These are phyloP conservation scores for Xerocomus potaroensis DNA, from an alignment of 768 basidiomycete species.

Conservation along the genomic window DNA sequence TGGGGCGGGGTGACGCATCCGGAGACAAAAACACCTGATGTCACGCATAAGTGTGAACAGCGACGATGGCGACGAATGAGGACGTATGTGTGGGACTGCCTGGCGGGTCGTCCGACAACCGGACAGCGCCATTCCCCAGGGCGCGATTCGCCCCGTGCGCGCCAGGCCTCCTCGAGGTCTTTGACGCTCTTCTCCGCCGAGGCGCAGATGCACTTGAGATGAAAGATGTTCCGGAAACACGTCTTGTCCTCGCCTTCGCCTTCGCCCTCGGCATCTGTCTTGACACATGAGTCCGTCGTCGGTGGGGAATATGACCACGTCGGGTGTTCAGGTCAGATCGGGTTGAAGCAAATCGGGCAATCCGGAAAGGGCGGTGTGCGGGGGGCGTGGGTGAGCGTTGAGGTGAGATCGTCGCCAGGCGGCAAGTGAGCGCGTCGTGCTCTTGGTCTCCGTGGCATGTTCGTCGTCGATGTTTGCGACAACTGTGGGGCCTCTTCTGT, in stretches of 20 bases:
- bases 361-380: conserved; percentile 70
- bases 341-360: conserved; percentile 79
- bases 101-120: conserved; percentile 84
- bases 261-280: not conserved
- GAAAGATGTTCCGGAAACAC: conserved; percentile 89
- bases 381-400: conserved; percentile 63
- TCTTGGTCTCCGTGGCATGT: conserved; percentile 5
- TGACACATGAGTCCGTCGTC: not conserved
- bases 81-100: conserved; percentile 59
- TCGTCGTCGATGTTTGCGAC: not conserved
- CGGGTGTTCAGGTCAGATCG: conserved; percentile 72
- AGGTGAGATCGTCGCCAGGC: conserved; percentile 63
- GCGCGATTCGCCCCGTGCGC: conserved; percentile 60
- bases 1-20: conserved; percentile 67
- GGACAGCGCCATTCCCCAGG: conserved; percentile 90
- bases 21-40: conserved; percentile 79
- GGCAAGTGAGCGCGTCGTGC: conserved; percentile 5
- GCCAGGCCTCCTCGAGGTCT: conserved; percentile 68
- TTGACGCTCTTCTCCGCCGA: conserved; percentile 86
- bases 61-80: too few relatives aligned
- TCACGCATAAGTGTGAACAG: not conserved
- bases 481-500: conserved; percentile 20
- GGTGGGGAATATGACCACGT: conserved; percentile 85
- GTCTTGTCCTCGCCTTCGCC: conserved; percentile 18
- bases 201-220: conserved; percentile 80